phyloP scores from a whole-genome alignment of 495 filamentous ascomycete genomes.

The Hyaloscypha hepaticicola region DNA sequence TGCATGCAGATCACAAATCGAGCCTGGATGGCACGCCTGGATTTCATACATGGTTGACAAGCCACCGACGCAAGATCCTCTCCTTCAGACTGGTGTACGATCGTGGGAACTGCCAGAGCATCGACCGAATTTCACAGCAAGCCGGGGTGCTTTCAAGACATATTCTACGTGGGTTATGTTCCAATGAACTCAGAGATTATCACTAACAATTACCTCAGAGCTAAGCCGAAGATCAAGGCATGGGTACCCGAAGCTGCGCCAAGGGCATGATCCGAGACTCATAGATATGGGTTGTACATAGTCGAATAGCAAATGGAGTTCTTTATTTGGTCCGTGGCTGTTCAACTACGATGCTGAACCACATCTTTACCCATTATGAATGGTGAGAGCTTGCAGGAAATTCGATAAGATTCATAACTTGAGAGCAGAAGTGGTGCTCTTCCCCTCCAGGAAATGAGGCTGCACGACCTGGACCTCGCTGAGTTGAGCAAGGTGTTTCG shows the following conservation, averaged over 20 bases:
- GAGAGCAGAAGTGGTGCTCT: neutral
- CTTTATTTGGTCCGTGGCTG: neutral
- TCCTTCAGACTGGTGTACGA: slow-evolving; percentile 62
- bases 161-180: slow-evolving; percentile 80
- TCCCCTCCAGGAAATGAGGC: neutral
- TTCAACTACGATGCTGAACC: neutral
- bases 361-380: neutral
- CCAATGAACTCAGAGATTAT: neutral
- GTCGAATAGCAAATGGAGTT: slow-evolving; percentile 13
- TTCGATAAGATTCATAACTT: neutral
- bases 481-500: too few relatives aligned
- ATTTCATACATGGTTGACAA: slow-evolving; percentile 90
- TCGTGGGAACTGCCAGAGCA: slow-evolving; percentile 76
- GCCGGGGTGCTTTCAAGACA: slow-evolving; percentile 79
- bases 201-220: slow-evolving; percentile 28
- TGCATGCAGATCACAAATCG: slow-evolving; percentile 69
- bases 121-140: slow-evolving; percentile 69
- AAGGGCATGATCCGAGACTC: slow-evolving; percentile 32
- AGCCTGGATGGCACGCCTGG: slow-evolving; percentile 98
- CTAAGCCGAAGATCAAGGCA: slow-evolving; percentile 45
- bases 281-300: slow-evolving; percentile 20
- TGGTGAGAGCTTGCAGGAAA: neutral
- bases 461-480: neutral
- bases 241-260: slow-evolving; percentile 45
- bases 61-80: slow-evolving; percentile 72